Evolutionary conservation across 164 flowering plant genomes (phyloP).

Genomic region (Paratinospora sagittata): DNA sequence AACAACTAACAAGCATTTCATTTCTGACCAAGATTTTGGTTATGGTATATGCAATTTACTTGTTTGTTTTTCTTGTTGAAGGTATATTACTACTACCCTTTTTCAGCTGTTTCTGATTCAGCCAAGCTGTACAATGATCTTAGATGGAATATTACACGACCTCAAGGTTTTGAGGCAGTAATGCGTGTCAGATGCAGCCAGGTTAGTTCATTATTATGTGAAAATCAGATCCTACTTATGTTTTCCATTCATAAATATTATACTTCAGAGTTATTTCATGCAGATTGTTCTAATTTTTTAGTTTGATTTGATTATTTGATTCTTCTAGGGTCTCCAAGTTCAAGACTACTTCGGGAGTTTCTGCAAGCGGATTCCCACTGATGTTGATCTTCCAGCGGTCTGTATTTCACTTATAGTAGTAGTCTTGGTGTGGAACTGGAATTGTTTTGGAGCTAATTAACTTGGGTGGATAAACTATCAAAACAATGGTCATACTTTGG

Average conservation of each 20-base stretch:
- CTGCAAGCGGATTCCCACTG: conserved; percentile 95
- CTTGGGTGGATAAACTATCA: neutral
- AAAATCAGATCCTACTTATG: neutral
- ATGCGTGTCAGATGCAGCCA: conserved; percentile 99
- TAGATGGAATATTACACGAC: conserved; percentile 95
- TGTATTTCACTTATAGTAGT: conserved; percentile 21
- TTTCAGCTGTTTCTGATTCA: conserved; percentile 83
- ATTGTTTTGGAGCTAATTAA: neutral
- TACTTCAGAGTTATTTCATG: neutral
- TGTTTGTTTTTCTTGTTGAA: conserved; percentile 22
- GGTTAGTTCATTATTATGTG: conserved; percentile 33
- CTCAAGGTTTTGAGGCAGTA: conserved; percentile 99
- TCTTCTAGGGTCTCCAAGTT: conserved; percentile 87
- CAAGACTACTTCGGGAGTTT: conserved; percentile 93
- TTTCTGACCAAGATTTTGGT: neutral
- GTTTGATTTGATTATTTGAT: conserved; percentile 1
- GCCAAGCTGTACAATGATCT: conserved; percentile 97
- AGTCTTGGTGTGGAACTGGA: neutral
- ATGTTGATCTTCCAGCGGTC: conserved; percentile 96
- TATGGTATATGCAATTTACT: conserved; percentile 1
- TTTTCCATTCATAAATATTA: neutral
- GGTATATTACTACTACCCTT: conserved; percentile 91
- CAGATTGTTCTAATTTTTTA: neutral
- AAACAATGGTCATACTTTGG: neutral
- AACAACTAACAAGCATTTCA: neutral